A percentile compares a stretch with the other conserved stretches of the same genome.
These are phyloP conservation scores for Sarocladiaceae sp. DNA, from an alignment of 2,329 filamentous ascomycete genomes.

Conservation along the genomic window DNA sequence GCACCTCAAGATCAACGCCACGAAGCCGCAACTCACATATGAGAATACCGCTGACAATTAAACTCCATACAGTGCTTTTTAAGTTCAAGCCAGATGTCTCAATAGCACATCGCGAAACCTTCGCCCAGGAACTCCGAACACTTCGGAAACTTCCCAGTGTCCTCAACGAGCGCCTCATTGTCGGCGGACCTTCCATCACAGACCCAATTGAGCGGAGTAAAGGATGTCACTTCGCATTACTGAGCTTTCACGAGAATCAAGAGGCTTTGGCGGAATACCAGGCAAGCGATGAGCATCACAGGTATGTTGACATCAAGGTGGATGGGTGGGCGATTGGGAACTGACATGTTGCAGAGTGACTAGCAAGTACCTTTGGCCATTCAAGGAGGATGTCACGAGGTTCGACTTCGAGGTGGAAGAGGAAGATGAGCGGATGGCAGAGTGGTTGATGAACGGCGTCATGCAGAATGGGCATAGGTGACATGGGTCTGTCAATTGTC, in stretches of 20 bases:
- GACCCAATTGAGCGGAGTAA: constrained; percentile 48
- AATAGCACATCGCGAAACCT: constrained; percentile 36
- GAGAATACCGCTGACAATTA: too few relatives aligned
- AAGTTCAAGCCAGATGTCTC: constrained; percentile 41
- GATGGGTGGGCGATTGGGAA: neutral
- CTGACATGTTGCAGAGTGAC: constrained; percentile 37
- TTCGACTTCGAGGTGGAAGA: constrained; percentile 51
- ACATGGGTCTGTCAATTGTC: too few relatives aligned
- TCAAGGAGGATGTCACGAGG: constrained; percentile 45
- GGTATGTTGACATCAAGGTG: too few relatives aligned
- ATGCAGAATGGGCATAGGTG: neutral
- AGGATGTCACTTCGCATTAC: constrained; percentile 44
- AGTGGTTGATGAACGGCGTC: constrained; percentile 3
- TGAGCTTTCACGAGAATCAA: constrained; percentile 45
- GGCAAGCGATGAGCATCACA: constrained; percentile 46
- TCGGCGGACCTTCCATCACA: constrained; percentile 50
- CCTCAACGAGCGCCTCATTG: constrained; percentile 41
- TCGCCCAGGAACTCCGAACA: constrained; percentile 41
- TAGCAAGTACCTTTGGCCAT: constrained; percentile 46
- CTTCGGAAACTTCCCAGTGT: constrained; percentile 46
- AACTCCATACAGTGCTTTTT: constrained; percentile 38
- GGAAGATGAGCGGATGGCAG: constrained; percentile 4
- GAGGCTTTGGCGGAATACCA: constrained; percentile 47
- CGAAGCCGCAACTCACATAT: too few relatives aligned
- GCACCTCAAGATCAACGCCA: too few relatives aligned